These are phyloP conservation scores for Lichenothelia convexa DNA, from an alignment of 495 filamentous ascomycete genomes.

Conservation along the genomic window DNA sequence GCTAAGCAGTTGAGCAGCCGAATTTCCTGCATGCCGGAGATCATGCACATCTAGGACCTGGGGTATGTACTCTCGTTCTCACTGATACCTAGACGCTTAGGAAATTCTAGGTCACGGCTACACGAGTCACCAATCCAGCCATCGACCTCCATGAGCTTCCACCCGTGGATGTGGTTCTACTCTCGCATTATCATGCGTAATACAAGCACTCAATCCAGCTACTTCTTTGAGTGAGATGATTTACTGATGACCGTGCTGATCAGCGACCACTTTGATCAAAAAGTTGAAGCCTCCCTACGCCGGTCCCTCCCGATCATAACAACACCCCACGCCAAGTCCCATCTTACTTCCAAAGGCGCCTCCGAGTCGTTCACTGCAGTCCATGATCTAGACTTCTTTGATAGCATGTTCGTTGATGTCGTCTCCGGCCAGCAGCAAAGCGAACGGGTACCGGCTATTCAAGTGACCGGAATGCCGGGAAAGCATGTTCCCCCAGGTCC, in stretches of 20 bases:
- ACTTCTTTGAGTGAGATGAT: no score
- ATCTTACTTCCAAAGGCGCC: slow-evolving; percentile 23
- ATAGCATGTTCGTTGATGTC: slow-evolving; percentile 34
- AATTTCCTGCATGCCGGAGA: slow-evolving; percentile 56
- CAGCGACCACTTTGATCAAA: slow-evolving; percentile 46
- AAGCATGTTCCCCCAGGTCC: slow-evolving; percentile 42
- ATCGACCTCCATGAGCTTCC: slow-evolving; percentile 45
- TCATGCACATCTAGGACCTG: slow-evolving; percentile 49
- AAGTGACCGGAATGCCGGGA: slow-evolving; percentile 50
- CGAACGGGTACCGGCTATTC: slow-evolving; percentile 24
- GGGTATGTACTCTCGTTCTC: no score
- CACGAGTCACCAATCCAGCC: slow-evolving; percentile 37
- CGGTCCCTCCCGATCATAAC: slow-evolving; percentile 45
- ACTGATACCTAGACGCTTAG: no score
- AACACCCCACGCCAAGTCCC: slow-evolving; percentile 40
- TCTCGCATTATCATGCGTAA: slow-evolving; percentile 52
- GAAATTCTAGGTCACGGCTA: no score
- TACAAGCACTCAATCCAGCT: no score
- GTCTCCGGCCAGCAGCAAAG: slow-evolving; percentile 5
- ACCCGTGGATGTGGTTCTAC: slow-evolving; percentile 37
- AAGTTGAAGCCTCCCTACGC: slow-evolving; percentile 38
- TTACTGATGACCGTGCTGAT: no score
- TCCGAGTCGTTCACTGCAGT: slow-evolving; percentile 36
- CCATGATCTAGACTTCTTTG: slow-evolving; percentile 34
- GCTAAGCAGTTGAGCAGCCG: no score